Evolutionary conservation across 257 asterid species (phyloP), one percentile per base, ranked within the genome.

Genomic region (Nicotiana obtusifolia): DNA sequence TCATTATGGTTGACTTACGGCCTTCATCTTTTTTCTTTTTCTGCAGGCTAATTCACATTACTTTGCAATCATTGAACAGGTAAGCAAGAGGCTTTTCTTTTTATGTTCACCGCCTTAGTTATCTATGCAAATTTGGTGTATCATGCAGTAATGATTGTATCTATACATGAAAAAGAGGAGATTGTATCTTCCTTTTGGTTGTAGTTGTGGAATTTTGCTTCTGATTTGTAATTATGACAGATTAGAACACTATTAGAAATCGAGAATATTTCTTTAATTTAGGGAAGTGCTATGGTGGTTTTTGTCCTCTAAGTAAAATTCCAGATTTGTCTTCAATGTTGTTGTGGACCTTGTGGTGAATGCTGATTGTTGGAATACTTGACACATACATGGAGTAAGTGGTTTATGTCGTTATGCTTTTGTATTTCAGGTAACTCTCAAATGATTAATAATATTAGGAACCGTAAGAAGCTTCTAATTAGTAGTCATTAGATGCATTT

Each of bases 21-120:
- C 77, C 88, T 86, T 80, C 81, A 79, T 65, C 30, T 53, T 83
- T 83, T 5, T 80, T 20, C 49, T 85, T 76, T 81, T 84, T 85
- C 64, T 91, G 89, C 99, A 96, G 99, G 99, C 98, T 31, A 96
- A 96, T 93, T 96, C 99, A 60, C 99, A 96, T 87, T 96, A 91
- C 87, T 94, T 88, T 86, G 98, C 99, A 14, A 94, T 96, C 91
- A 91, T 96, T 68, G 98, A 96, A 84, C 98, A 94, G 99, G 99
- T 96, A 89, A 88, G 44, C 22, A 44, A 65, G 62, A 80, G 57
- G 16, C 11, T 73, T 78, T 82, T 28, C 30, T 8, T 37, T 44
- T 22, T 6, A 14, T 15, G n/a, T 24, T 47, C 37, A 22, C 22
- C 47, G 41, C 14, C 37, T 24, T 47, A 15, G 14, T 44, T 22